Evolutionary conservation across 2,329 filamentous ascomycete species (phyloP).

Genomic region (Lachnellula subtilissima): DNA sequence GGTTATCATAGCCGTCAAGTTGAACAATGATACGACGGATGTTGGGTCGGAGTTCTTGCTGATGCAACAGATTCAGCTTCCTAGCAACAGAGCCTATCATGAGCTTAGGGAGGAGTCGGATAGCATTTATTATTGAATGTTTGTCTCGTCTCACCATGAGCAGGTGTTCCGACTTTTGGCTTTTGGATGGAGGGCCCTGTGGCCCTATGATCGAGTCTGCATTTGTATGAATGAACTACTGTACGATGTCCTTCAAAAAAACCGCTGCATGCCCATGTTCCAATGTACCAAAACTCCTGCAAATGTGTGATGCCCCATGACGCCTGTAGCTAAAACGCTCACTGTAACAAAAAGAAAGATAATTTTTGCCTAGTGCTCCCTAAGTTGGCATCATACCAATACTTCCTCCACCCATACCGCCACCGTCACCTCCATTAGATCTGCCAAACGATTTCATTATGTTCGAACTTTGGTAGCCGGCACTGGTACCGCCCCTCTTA

Average conservation of each 20-base stretch:
- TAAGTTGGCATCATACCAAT: slow-evolving; percentile 14
- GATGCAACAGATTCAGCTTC: neutral
- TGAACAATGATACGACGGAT: neutral
- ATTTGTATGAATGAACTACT: neutral
- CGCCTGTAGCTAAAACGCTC: neutral
- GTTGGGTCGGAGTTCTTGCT: neutral
- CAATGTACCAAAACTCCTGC: neutral
- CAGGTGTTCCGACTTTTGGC: no score
- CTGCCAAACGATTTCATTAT: neutral
- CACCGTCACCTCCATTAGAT: neutral
- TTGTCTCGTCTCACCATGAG: no score
- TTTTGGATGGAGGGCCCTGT: neutral
- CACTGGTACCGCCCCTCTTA: neutral
- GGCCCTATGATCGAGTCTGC: neutral
- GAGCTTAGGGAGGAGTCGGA: neutral
- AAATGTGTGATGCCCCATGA: neutral
- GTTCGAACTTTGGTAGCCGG: neutral
- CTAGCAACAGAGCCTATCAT: neutral
- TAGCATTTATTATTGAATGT: neutral
- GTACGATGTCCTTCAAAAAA: neutral
- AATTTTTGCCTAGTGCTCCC: slow-evolving; percentile 4
- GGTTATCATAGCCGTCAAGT: neutral
- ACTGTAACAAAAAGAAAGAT: neutral
- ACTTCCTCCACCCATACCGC: slow-evolving; percentile 1
- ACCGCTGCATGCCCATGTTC: neutral